Evolutionary conservation across 2,329 filamentous ascomycete species (phyloP), one percentile per base, ranked within the genome.

Genomic region (Penicillium sp.): DNA sequence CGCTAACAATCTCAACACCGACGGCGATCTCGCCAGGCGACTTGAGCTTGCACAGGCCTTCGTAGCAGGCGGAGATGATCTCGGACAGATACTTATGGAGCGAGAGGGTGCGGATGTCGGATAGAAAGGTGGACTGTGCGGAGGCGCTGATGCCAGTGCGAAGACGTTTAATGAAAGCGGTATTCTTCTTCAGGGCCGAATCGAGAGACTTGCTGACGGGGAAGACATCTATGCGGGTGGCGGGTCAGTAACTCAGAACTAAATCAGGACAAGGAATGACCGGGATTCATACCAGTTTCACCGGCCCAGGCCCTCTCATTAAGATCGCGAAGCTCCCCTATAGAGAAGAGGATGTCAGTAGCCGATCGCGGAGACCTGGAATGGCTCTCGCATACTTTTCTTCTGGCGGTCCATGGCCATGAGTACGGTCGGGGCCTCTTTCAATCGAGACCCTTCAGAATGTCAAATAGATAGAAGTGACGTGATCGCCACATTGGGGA

Each of bases 141-240:
- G 89, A 79, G 42, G 88, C 75, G 56, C 87, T 91, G 56, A 97
- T 85, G 52, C 89, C 88, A 50, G 92, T 96, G 61, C 92, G 88
- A 48, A 97, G 79, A 65, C 92, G 89, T 74, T 95, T 96, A 67
- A 97, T 97, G 71, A 97, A 96, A 58, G 91, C 90, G 3, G 92
- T 97, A 65, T 97, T 97, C 78, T 96, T 97, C 76, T 95, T 96
- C 70, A 97, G 79, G 44, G 91, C 93, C 45, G 92, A 95, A 72
- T 97, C 92, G 65, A 97, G 85, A 27, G 88, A 87, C 66, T 81
- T 81, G 70, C 82, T 84, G 60, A 93, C 84, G 46, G 82, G 73
- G 65, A 95, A 89, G 55, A 95, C 75, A 76, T 88, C 90, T 95
- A 59, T 44, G 43, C 29, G 40, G 44, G 27, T 28, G 27, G 47